Base-by-base conservation (phyloP, 495 filamentous ascomycete species). In the Hypomontagnella submonticulosa region DNA sequence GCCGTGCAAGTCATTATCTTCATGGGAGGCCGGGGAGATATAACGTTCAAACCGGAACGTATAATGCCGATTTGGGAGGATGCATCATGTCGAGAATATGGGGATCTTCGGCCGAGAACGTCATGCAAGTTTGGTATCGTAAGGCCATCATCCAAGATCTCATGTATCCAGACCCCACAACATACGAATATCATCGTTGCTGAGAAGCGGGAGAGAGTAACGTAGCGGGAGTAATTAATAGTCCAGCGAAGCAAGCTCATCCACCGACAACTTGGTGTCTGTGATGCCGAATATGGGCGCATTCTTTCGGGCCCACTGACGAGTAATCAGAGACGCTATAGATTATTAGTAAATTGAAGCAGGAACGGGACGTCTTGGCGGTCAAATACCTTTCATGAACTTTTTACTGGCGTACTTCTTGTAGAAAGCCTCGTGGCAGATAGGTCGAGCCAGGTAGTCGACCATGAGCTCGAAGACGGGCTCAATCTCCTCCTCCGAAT, bases 391-490 rank as follows among this genome's bases (percentile, higher is more conserved):
- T 81, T 97, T 97, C 71, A 97, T 77, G 78, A 97, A 99, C 77
- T 94, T 96, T 82, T 97, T 98, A 85, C 92, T 95, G 12, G 96
- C 95, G 72, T 99, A 99, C 76, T 99, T 99, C 84, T 94, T 95
- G 84, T 96, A 98, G 85, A 99, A 98, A 13, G 96, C 95, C 76
- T 97, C 92, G 69, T 98, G 95, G 37, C 84, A 84, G 42, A 97
- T 92, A 30, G 96, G 95, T 7, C 88, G 85, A 57, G 88, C 89
- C 33, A 98, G 87, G 72, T 98, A 98, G 72, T 98, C 92, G 56
- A 99, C 85, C 94, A 99, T 97, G 47, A 97, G 80, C 67, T 87
- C 84, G 77, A 96, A 92, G 47, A 97, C 92, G 4, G 96, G 94
- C 70, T 92, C 85, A 61, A 99, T 92, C 73, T 98, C 91, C 27